Percentiles rank a stretch among this genome's conserved stretches.
Conservation (phyloP, 257 asterid species). For the Dorcoceras hygrometricum region DNA sequence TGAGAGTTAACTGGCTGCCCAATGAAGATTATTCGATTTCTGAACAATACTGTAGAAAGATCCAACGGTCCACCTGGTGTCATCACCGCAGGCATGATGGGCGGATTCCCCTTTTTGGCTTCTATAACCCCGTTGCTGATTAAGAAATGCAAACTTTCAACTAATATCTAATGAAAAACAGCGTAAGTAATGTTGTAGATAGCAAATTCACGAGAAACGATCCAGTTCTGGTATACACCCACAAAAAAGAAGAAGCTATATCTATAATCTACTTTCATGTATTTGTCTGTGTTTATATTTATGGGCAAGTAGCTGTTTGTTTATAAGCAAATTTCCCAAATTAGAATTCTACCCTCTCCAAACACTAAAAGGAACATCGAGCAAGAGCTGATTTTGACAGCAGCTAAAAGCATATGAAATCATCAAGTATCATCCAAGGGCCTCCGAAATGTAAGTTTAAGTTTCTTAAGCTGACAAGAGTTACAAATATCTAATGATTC, state of each 20-base stretch:
- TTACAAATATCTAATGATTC: constrained; percentile 10
- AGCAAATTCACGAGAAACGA: neutral
- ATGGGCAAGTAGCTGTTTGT: neutral
- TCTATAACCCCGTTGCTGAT: constrained; percentile 63
- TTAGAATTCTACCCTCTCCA: constrained; percentile 9
- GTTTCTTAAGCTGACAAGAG: constrained; percentile 6
- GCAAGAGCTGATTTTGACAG: neutral
- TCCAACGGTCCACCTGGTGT: constrained; percentile 94
- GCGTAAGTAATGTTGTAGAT: neutral
- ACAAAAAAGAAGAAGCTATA: neutral
- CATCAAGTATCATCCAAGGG: constrained; percentile 12
- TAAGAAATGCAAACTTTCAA: constrained; percentile 19
- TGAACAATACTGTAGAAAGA: constrained; percentile 80
- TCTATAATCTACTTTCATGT: neutral
- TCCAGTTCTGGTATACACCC: neutral
- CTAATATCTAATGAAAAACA: constrained; percentile 7
- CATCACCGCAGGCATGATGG: constrained; percentile 89
- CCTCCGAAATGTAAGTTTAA: constrained; percentile 4
- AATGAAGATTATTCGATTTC: constrained; percentile 88
- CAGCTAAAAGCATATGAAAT: constrained; percentile 1
- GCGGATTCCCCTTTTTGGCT: constrained; percentile 88
- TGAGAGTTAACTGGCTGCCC: constrained; percentile 79
- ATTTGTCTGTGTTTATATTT: neutral
- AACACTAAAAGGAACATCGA: neutral
- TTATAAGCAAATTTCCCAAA: neutral